phyloP scores from a whole-genome alignment of 2,329 filamentous ascomycete species.

The Colletotrichum filicis region DNA sequence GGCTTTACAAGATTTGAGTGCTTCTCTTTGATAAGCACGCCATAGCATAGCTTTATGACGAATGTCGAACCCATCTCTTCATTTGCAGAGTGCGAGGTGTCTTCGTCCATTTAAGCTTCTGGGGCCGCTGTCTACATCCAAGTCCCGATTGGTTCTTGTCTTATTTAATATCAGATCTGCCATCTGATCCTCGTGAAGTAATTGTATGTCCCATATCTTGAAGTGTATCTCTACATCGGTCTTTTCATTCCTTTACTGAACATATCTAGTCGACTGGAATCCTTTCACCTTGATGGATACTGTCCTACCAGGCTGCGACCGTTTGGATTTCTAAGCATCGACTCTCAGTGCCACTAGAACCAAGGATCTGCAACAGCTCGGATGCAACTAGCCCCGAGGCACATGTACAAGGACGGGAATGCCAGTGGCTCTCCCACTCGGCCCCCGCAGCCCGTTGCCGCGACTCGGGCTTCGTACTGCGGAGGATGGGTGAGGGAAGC shows the following conservation, averaged over 20 bases:
- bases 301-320: neutral
- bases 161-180: neutral
- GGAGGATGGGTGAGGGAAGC: neutral
- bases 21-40: neutral
- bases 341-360: too few species aligned
- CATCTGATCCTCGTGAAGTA: neutral
- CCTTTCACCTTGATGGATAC: neutral
- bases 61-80: neutral
- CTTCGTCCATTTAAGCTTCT: conserved; percentile 23
- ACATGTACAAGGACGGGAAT: neutral
- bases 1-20: neutral
- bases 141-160: conserved; percentile 21
- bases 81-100: neutral
- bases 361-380: neutral
- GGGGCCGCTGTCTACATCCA: neutral
- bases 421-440: neutral
- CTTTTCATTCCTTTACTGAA: neutral
- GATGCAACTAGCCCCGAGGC: conserved; percentile 10
- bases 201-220: neutral
- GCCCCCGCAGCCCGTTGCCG: neutral
- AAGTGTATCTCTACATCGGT: neutral
- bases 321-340: neutral
- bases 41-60: conserved; percentile 1
- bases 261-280: too few species aligned
- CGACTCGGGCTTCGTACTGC: neutral